Conservation (phyloP, 1,284 basidiomycete species). For the Sanghuangporus weigelae region DNA sequence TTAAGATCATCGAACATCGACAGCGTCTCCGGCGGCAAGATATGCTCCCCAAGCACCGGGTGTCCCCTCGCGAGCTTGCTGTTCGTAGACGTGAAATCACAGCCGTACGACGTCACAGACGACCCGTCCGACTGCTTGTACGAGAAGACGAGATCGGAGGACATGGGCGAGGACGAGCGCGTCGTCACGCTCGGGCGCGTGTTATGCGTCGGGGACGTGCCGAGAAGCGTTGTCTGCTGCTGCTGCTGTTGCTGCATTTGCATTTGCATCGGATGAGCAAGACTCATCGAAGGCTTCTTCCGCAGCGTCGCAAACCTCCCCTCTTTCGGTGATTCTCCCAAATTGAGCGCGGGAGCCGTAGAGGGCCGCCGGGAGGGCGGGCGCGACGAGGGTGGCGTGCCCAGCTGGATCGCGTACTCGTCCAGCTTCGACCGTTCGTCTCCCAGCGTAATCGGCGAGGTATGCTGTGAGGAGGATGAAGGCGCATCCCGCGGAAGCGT, state of each 20-base stretch:
- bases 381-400: not conserved
- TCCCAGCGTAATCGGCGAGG: not conserved
- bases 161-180: constrained; percentile 51
- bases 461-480: not conserved
- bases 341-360: constrained; percentile 1
- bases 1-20: constrained; percentile 21
- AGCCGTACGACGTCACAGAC: constrained; percentile 49
- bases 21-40: constrained; percentile 48
- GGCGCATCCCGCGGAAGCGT: constrained; percentile 42
- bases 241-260: too few relatives aligned
- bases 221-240: not conserved
- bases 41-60: constrained; percentile 34
- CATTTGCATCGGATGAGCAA: not conserved
- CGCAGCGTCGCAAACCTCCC: constrained; percentile 1
- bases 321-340: not conserved
- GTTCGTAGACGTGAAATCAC: not conserved
- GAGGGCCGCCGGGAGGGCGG: constrained; percentile 6
- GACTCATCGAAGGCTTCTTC: constrained; percentile 12
- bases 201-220: constrained; percentile 20
- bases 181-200: constrained; percentile 37
- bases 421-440: constrained; percentile 3
- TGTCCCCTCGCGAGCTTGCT: not conserved
- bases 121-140: constrained; percentile 48
- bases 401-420: not conserved
- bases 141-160: constrained; percentile 50